Percentiles rank a stretch among this genome's conserved stretches.
Evolutionary conservation across 2,329 filamentous ascomycete species (phyloP).

Genomic region (Diaporthe helianthi): DNA sequence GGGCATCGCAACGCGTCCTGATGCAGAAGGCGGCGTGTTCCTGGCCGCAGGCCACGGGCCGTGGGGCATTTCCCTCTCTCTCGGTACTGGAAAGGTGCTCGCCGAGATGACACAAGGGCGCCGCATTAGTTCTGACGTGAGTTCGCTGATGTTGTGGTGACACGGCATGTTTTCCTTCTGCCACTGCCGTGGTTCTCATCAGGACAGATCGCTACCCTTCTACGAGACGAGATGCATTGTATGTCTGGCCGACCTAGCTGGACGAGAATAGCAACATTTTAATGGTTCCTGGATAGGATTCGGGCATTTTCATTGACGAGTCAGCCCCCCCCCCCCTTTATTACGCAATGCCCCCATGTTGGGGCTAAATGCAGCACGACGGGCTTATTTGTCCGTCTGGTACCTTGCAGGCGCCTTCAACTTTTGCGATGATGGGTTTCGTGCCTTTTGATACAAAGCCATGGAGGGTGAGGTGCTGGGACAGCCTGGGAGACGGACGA

Average conservation of each 20-base stretch:
- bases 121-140: slow-evolving; percentile 65
- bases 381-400: neutral
- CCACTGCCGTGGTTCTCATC: slow-evolving; percentile 30
- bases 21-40: slow-evolving; percentile 68
- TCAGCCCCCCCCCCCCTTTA: slow-evolving; percentile 22
- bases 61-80: slow-evolving; percentile 71
- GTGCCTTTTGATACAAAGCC: neutral
- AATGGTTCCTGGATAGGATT: slow-evolving; percentile 11
- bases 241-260: neutral
- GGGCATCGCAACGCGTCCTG: slow-evolving; percentile 50
- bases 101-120: slow-evolving; percentile 72
- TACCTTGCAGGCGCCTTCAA: neutral
- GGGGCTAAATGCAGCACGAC: slow-evolving; percentile 5
- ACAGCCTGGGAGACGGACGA: too few relatives aligned
- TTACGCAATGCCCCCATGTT: neutral
- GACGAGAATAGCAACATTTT: neutral
- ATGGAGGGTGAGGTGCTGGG: neutral
- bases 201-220: slow-evolving; percentile 13
- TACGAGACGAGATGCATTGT: neutral
- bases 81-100: slow-evolving; percentile 75
- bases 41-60: slow-evolving; percentile 77
- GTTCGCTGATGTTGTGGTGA: slow-evolving; percentile 48
- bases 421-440: neutral
- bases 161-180: slow-evolving; percentile 21
- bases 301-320: neutral